Percentiles rank a stretch among this genome's conserved stretches.
Conservation (phyloP, 306 rosid species). For the Quercus variabilis region DNA sequence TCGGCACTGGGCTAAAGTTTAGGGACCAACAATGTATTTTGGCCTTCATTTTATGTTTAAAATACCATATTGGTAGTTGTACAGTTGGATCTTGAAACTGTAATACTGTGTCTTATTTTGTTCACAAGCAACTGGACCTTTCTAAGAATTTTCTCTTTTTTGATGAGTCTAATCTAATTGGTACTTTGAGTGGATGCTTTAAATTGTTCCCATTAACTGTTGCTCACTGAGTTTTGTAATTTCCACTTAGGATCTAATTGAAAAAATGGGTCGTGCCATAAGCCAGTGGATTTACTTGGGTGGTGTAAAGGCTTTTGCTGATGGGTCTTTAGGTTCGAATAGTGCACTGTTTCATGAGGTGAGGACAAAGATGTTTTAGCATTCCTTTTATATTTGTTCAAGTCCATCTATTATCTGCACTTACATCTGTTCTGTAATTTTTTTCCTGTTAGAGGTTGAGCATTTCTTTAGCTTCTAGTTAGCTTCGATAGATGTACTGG, state of each 20-base stretch:
- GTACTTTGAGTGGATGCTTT: neutral
- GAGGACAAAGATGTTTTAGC: constrained; percentile 25
- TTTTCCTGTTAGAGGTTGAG: neutral
- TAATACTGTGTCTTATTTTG: neutral
- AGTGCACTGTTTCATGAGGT: constrained; percentile 91
- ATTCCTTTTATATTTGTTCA: neutral
- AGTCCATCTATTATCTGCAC: neutral
- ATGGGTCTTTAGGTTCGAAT: constrained; percentile 82
- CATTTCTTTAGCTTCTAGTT: neutral
- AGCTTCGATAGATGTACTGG: neutral
- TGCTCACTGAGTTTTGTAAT: constrained; percentile 15
- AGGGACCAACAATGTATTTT: too few species aligned
- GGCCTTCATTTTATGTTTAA: too few species aligned
- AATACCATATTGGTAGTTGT: neutral
- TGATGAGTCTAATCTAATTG: neutral
- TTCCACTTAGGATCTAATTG: constrained; percentile 52
- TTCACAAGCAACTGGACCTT: neutral
- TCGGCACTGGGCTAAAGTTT: too few species aligned
- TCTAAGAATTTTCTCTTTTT: neutral
- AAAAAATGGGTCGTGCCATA: constrained; percentile 44
- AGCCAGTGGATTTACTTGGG: constrained; percentile 87
- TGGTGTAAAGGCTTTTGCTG: constrained; percentile 87
- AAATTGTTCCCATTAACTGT: constrained; percentile 13
- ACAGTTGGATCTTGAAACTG: neutral
- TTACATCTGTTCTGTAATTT: neutral